phyloP scores from a whole-genome alignment of 257 asterid species.

The Solanum pinnatisectum region DNA sequence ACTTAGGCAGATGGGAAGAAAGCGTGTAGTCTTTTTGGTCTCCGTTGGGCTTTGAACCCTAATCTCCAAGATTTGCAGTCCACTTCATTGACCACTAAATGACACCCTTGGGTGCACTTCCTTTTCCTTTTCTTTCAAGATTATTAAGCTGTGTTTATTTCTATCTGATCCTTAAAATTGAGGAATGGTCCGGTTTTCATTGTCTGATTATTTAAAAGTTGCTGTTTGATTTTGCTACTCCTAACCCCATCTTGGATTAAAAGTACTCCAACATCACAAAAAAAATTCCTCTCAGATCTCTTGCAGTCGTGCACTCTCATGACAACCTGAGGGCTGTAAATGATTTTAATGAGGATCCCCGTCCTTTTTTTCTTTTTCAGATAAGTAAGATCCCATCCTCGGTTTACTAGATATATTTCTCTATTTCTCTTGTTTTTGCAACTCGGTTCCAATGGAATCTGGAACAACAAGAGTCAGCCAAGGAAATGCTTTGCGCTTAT shows the following conservation, averaged over 20 bases:
- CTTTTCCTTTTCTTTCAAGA: background rate
- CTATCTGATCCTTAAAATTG: background rate
- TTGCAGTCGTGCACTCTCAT: background rate
- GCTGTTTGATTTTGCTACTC: background rate
- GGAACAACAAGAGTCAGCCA: background rate
- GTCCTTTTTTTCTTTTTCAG: background rate
- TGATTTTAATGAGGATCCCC: background rate
- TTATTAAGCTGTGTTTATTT: background rate
- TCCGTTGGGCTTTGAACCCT: background rate
- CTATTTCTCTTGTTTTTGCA: background rate
- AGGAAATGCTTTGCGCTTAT: background rate
- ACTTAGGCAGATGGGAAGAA: background rate
- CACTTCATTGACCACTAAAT: background rate
- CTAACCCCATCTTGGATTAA: background rate
- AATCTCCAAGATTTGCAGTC: background rate
- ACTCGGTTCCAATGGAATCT: background rate
- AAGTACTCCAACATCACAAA: background rate
- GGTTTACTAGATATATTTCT: background rate
- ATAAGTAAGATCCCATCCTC: background rate
- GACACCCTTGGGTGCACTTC: background rate
- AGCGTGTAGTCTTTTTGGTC: background rate
- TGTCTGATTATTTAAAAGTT: background rate
- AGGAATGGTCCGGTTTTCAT: background rate
- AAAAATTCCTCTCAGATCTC: background rate
- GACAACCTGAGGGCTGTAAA: background rate